A percentile compares a stretch with the other conserved stretches of the same genome.
phyloP scores from a whole-genome alignment of 2,329 filamentous ascomycete genomes.

The Nannizziopsis barbatae region DNA sequence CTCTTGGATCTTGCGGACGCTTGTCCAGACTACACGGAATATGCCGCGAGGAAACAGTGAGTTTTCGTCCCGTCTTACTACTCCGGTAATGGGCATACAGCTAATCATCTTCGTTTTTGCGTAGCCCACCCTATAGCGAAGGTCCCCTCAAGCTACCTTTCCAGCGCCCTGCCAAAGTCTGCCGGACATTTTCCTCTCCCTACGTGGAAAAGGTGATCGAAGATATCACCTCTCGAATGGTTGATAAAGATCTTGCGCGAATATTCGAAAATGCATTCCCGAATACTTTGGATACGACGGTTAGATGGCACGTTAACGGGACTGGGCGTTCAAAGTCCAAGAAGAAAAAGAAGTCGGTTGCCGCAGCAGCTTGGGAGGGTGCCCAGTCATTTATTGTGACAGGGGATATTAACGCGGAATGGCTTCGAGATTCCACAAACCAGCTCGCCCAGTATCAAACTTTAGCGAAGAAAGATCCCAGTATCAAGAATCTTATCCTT shows the following conservation, averaged over 20 bases:
- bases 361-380: slow-evolving; percentile 58
- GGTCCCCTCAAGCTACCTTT: slow-evolving; percentile 72
- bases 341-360: slow-evolving; percentile 37
- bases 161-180: slow-evolving; percentile 68
- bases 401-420: slow-evolving; percentile 85
- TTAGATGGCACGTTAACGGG: slow-evolving; percentile 71
- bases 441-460: slow-evolving; percentile 83
- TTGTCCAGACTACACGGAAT: slow-evolving; percentile 23
- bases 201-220: slow-evolving; percentile 79
- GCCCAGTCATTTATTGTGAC: slow-evolving; percentile 89
- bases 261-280: slow-evolving; percentile 94
- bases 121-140: slow-evolving; percentile 63
- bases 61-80: not conserved
- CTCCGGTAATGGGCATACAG: not conserved
- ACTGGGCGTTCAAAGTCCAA: slow-evolving; percentile 33
- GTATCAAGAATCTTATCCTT: slow-evolving; percentile 67
- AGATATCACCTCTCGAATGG: slow-evolving; percentile 67
- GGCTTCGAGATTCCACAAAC: slow-evolving; percentile 86
- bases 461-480: slow-evolving; percentile 68
- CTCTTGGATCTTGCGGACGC: slow-evolving; percentile 13
- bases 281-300: slow-evolving; percentile 79
- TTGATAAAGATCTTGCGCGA: slow-evolving; percentile 76
- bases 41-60: slow-evolving; percentile 20
- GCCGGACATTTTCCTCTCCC: slow-evolving; percentile 79
- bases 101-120: not conserved